A percentile compares a stretch with the other conserved stretches of the same genome.
phyloP scores from a whole-genome alignment of 352 stramenopile species.

The Globisporangium rhizosaccharum region DNA sequence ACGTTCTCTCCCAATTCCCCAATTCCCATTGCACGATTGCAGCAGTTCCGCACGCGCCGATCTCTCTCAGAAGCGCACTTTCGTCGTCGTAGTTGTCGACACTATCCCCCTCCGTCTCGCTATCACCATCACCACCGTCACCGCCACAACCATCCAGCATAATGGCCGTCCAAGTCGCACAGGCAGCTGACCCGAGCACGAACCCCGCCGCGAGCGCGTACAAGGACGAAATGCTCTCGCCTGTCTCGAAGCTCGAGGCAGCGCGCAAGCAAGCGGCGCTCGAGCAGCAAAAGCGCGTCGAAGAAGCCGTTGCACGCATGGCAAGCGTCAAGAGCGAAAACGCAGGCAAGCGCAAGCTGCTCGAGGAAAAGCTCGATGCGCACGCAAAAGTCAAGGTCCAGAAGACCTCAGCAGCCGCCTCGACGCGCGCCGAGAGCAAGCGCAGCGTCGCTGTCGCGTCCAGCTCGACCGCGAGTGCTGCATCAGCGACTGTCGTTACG shows the following conservation, averaged over 20 bases:
- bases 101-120: background rate
- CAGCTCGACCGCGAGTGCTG: slow-evolving; percentile 11
- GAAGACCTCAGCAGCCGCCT: slow-evolving; percentile 29
- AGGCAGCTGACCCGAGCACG: slow-evolving; percentile 39
- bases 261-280: slow-evolving; percentile 47
- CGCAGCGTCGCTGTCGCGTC: slow-evolving; percentile 5
- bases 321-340: slow-evolving; percentile 44
- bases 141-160: slow-evolving; percentile 3
- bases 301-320: slow-evolving; percentile 50
- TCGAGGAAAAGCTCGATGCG: slow-evolving; percentile 36
- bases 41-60: too few species aligned
- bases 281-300: slow-evolving; percentile 72
- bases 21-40: too few species aligned
- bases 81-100: too few species aligned
- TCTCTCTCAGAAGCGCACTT: too few species aligned
- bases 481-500: background rate
- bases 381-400: slow-evolving; percentile 38
- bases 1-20: too few species aligned
- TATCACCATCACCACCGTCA: slow-evolving; percentile 4
- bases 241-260: slow-evolving; percentile 71
- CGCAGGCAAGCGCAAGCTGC: slow-evolving; percentile 51
- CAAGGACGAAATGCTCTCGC: slow-evolving; percentile 47
- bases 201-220: slow-evolving; percentile 21
- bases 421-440: slow-evolving; percentile 17
- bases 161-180: slow-evolving; percentile 63